These are phyloP conservation scores for Rhododendron kiyosumense DNA, from an alignment of 148 eudicot species.

Conservation along the genomic window DNA sequence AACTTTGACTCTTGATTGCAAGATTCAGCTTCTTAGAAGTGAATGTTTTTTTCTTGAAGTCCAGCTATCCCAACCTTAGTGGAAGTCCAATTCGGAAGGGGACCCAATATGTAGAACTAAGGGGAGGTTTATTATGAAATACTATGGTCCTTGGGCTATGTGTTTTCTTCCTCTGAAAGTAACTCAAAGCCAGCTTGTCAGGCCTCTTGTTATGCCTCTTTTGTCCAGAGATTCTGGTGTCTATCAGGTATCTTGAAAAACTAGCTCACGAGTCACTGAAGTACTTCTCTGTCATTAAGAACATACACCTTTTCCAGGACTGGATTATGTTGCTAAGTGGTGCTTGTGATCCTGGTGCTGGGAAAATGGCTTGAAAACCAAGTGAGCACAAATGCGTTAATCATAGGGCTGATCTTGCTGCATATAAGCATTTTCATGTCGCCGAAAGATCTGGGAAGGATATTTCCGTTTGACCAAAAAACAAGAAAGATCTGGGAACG, in stretches of 20 bases:
- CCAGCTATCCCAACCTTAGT: neutral
- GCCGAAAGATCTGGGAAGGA: neutral
- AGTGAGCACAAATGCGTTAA: neutral
- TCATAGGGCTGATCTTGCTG: neutral
- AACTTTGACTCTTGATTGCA: neutral
- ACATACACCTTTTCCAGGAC: neutral
- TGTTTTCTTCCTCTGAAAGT: neutral
- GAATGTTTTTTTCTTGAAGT: neutral
- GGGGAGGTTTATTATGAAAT: neutral
- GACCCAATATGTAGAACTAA: neutral
- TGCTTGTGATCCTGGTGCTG: neutral
- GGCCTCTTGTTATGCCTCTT: neutral
- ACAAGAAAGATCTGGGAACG: neutral
- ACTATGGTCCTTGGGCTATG: neutral
- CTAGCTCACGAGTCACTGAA: neutral
- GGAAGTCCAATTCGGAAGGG: neutral
- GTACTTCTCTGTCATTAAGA: neutral
- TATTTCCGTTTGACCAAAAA: no score
- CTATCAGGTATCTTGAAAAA: neutral
- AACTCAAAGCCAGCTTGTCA: neutral
- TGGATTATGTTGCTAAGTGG: neutral
- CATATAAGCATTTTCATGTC: neutral
- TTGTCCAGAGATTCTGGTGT: no score
- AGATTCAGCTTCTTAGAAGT: neutral
- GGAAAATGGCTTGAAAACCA: neutral